Evolutionary conservation across 768 basidiomycete genomes (phyloP), one percentile per base, ranked within the genome.

Genomic region (Sistotremastrum suecicum): DNA sequence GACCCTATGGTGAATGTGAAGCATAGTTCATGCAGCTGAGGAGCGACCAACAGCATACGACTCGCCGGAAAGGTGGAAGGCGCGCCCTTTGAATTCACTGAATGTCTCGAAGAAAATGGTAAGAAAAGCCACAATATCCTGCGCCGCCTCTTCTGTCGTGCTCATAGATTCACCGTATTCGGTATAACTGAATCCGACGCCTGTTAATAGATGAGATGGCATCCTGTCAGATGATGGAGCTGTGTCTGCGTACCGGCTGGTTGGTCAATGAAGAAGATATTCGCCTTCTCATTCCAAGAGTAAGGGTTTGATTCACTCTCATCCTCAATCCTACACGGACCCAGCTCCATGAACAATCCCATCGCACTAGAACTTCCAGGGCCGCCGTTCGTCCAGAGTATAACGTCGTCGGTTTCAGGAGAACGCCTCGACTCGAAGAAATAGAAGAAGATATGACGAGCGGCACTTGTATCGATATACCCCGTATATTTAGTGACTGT

Each of bases 41-140:
- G 9, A 39, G 37, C 12, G 12, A 61, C 75, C 48, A 49, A 83
- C 84, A 1, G 74, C 84, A 51, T 87, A 88, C 10, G 64, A 80
- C 63, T 68, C 85, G 7, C 85, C 86, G 0, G 84, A 69, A 42
- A 88, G 66, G 51, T 86, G 82, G 39, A 89, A 67, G 0, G 73
- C 64, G 20, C 84, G 63, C 3, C 80, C 81, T 42, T 74, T 58
- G 60, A 83, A 86, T 51, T 83, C 72, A 9, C 68, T 65, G 64
- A 88, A 90, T 0, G 78, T 78, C 51, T 86, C 79, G 53, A 86
- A 83, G 63, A 87, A 86, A 46, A 89, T 80, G 2, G 74, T 65
- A 44, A 87, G 66, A 60, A 88, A 88, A 0, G 84, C 79, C 42
- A 80, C 69, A 35, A 87, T 65, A 54, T 88, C 80, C 50, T 72